These are phyloP conservation scores for Fonsecaea monophora DNA, from an alignment of 2,329 filamentous ascomycete species.

Conservation along the genomic window DNA sequence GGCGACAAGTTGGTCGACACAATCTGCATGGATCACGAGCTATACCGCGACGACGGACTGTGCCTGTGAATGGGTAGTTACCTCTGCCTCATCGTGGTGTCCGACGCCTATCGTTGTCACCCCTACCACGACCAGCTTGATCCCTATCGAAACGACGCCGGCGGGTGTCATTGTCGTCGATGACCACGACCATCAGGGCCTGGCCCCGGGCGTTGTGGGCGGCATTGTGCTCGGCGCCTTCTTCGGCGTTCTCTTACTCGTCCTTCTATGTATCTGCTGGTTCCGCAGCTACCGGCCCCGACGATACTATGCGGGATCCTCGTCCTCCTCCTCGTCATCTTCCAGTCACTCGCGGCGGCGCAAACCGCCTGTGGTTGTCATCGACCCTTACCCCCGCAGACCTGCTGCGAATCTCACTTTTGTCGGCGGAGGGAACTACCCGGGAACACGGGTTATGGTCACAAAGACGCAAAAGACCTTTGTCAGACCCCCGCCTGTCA, in stretches of 20 bases:
- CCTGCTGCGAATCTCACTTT: slow-evolving; percentile 33
- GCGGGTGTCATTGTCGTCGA: slow-evolving; percentile 23
- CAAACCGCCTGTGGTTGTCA: slow-evolving; percentile 16
- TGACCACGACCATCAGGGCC: slow-evolving; percentile 24
- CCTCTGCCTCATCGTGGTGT: slow-evolving; percentile 11
- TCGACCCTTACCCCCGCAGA: slow-evolving; percentile 29
- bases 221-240: slow-evolving; percentile 34
- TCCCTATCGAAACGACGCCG: slow-evolving; percentile 26
- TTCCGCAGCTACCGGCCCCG: slow-evolving; percentile 20
- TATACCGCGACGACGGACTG: slow-evolving; percentile 22
- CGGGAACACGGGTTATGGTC: slow-evolving; percentile 33
- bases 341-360: slow-evolving; percentile 17
- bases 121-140: slow-evolving; percentile 16
- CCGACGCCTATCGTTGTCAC: slow-evolving; percentile 17
- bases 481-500: slow-evolving; percentile 51
- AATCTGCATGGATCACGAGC: slow-evolving; percentile 6
- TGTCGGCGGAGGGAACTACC: slow-evolving; percentile 31
- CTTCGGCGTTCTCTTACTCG: slow-evolving; percentile 33
- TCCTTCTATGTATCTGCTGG: slow-evolving; percentile 33
- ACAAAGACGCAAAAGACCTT: slow-evolving; percentile 30
- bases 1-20: slow-evolving; percentile 10
- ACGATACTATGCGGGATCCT: slow-evolving; percentile 15
- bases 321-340: slow-evolving; percentile 16
- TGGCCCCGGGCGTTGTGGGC: slow-evolving; percentile 30
- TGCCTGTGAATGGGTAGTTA: slow-evolving; percentile 10